These are phyloP conservation scores for Saccharomycopsis vini DNA, from an alignment of 805 yeast genomes.

Conservation along the genomic window DNA sequence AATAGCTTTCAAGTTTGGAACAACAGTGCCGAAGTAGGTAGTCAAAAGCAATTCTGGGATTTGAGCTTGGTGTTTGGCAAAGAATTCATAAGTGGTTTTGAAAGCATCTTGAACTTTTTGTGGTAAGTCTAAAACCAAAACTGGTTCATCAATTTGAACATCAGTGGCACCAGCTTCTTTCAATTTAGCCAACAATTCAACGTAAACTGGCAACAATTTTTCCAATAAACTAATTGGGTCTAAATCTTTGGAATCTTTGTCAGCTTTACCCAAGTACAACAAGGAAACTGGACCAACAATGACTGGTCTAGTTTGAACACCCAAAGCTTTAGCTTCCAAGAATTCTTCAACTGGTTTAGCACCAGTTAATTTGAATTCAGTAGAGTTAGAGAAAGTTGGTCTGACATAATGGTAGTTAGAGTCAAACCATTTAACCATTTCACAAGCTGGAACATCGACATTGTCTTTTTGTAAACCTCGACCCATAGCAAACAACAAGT, in stretches of 20 bases:
- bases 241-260: constrained; percentile 92
- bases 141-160: constrained; percentile 97
- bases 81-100: constrained; percentile 77
- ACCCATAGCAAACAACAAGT: constrained; percentile 97
- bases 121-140: constrained; percentile 88
- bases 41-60: constrained; percentile 77
- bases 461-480: constrained; percentile 99
- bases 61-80: constrained; percentile 53
- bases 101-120: constrained; percentile 74
- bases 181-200: constrained; percentile 78
- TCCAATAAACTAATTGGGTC: constrained; percentile 86
- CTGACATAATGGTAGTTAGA: constrained; percentile 99
- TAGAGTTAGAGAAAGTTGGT: constrained; percentile 95
- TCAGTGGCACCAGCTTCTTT: constrained; percentile 90
- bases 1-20: constrained; percentile 89
- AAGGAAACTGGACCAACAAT: constrained; percentile 93
- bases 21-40: constrained; percentile 96
- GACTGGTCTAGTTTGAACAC: constrained; percentile 96
- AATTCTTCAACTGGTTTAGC: constrained; percentile 95
- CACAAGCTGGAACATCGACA: constrained; percentile 96
- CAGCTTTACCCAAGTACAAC: constrained; percentile 94
- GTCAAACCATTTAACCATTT: constrained; percentile 99
- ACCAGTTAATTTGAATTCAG: constrained; percentile 93
- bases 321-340: constrained; percentile 95
- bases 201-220: constrained; percentile 89